These are phyloP conservation scores for Phialophora macrospora DNA, from an alignment of 2,329 filamentous ascomycete genomes.

Conservation along the genomic window DNA sequence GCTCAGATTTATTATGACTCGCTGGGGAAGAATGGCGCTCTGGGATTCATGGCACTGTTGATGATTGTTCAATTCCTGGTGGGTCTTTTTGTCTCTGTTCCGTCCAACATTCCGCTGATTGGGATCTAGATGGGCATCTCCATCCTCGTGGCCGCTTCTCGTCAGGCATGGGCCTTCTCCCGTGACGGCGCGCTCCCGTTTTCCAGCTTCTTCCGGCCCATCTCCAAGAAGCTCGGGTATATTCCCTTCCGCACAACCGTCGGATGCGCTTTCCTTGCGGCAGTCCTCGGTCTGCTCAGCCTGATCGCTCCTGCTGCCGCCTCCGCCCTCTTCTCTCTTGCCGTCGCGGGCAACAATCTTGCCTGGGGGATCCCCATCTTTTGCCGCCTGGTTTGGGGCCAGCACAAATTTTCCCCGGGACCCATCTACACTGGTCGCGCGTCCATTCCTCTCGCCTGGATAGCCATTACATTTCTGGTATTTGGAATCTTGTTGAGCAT, in stretches of 20 bases:
- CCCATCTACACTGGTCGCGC: constrained; percentile 63
- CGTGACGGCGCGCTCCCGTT: constrained; percentile 67
- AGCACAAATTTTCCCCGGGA: constrained; percentile 62
- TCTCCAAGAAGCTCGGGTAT: constrained; percentile 60
- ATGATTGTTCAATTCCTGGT: constrained; percentile 68
- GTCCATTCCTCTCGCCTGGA: constrained; percentile 59
- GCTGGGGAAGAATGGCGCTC: constrained; percentile 52
- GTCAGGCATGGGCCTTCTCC: constrained; percentile 68
- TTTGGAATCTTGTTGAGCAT: constrained; percentile 64
- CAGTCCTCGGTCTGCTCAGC: constrained; percentile 62
- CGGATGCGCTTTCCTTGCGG: constrained; percentile 57
- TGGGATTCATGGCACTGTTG: constrained; percentile 63
- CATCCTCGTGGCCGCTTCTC: constrained; percentile 61
- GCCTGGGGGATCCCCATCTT: constrained; percentile 66
- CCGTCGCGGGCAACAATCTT: constrained; percentile 65
- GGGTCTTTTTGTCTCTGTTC: constrained; percentile 44
- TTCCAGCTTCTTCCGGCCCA: constrained; percentile 61
- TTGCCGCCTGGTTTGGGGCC: constrained; percentile 63
- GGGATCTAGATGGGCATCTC: constrained; percentile 31
- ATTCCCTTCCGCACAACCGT: constrained; percentile 64
- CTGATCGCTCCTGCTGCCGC: constrained; percentile 64
- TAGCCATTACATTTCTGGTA: constrained; percentile 59
- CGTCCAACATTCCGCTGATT: not conserved
- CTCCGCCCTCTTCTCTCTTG: constrained; percentile 63
- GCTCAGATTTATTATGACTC: constrained; percentile 47